A percentile compares a stretch with the other conserved stretches of the same genome.
Evolutionary conservation across 164 flowering plant genomes (phyloP).

Genomic region (Liquidambar formosana): DNA sequence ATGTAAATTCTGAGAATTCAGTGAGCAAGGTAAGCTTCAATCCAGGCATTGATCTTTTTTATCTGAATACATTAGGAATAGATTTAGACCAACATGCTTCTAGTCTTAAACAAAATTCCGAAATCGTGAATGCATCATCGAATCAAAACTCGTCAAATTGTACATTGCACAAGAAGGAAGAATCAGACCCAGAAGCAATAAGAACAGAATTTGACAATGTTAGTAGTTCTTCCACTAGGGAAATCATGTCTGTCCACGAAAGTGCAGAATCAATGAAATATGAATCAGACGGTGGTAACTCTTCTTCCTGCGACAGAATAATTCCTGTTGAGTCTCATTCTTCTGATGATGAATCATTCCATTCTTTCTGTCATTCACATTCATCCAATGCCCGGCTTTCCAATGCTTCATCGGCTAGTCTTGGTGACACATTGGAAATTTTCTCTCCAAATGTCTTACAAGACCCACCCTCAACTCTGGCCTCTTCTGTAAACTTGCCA

Average conservation of each 20-base stretch:
- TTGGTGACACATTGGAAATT: slow-evolving; percentile 26
- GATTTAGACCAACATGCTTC: slow-evolving; percentile 39
- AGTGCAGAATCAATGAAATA: slow-evolving; percentile 25
- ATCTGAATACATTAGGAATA: slow-evolving; percentile 40
- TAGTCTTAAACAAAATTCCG: slow-evolving; percentile 24
- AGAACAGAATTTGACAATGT: slow-evolving; percentile 25
- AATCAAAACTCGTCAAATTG: slow-evolving; percentile 14
- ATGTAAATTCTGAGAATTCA: slow-evolving; percentile 29
- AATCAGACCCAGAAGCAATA: slow-evolving; percentile 16
- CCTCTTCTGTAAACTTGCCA: slow-evolving; percentile 3
- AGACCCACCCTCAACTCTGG: slow-evolving; percentile 13
- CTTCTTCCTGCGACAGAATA: slow-evolving; percentile 17
- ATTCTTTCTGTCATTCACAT: slow-evolving; percentile 61
- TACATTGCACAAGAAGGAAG: slow-evolving; percentile 26
- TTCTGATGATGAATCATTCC: slow-evolving; percentile 83
- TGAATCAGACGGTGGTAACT: slow-evolving; percentile 28
- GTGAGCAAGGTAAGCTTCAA: slow-evolving; percentile 61
- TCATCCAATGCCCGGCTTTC: slow-evolving; percentile 55
- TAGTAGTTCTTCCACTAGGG: slow-evolving; percentile 36
- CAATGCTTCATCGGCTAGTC: slow-evolving; percentile 56
- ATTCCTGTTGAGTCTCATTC: slow-evolving; percentile 32
- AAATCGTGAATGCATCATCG: slow-evolving; percentile 21
- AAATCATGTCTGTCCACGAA: slow-evolving; percentile 45
- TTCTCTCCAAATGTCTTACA: slow-evolving; percentile 23
- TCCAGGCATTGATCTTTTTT: slow-evolving; percentile 61